Conservation (phyloP, 805 yeast species). For the Metschnikowia anglica region DNA sequence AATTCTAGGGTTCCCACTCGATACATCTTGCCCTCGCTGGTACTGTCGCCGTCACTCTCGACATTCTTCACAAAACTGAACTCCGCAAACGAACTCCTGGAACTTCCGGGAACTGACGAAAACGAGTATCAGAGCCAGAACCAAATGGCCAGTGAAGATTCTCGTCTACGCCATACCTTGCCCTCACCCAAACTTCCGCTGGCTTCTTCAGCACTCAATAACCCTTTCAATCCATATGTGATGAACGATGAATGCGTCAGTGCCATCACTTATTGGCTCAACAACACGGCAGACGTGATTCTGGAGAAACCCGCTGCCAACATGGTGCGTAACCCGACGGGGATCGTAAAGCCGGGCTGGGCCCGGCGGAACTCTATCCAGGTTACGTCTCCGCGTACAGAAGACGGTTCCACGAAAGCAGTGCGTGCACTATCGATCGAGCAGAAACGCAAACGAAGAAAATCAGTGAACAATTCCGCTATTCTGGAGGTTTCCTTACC, state of each 20-base stretch:
- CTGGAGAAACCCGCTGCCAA: constrained; percentile 19
- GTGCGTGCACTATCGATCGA: constrained; percentile 5
- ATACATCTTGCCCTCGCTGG: constrained; percentile 17
- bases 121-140: not conserved
- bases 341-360: constrained; percentile 27
- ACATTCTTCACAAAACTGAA: constrained; percentile 15
- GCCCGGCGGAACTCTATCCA: constrained; percentile 19
- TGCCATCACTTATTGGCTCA: constrained; percentile 39
- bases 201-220: constrained; percentile 8
- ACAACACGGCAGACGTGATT: constrained; percentile 18
- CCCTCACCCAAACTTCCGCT: not conserved
- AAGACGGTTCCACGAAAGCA: constrained; percentile 4
- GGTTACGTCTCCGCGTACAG: constrained; percentile 10
- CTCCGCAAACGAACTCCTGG: constrained; percentile 2
- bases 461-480: constrained; percentile 12
- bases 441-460: constrained; percentile 17
- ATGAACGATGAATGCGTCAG: constrained; percentile 43
- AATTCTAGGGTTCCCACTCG: constrained; percentile 7
- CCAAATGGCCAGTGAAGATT: not conserved
- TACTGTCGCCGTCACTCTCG: constrained; percentile 17
- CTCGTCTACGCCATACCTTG: not conserved
- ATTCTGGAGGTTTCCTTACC: constrained; percentile 7
- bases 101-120: not conserved
- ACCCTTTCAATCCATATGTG: constrained; percentile 18
- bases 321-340: constrained; percentile 30